Percentiles rank a stretch among this genome's conserved stretches.
These are phyloP conservation scores for Sclerotiophoma versabilis DNA, from an alignment of 2,329 filamentous ascomycete genomes.

Conservation along the genomic window DNA sequence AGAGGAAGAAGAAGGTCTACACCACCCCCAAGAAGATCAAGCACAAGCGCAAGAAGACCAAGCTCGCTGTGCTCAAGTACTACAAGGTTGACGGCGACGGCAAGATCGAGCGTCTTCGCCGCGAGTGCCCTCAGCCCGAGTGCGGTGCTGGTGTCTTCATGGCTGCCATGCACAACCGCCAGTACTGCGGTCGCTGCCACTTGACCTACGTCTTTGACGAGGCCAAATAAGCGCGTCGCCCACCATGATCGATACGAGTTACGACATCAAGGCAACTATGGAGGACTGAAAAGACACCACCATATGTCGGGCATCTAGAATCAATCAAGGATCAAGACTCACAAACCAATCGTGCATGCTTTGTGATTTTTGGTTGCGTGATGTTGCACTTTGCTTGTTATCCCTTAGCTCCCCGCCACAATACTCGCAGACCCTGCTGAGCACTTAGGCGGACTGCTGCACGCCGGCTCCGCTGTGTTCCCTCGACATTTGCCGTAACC, in stretches of 20 bases:
- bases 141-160: slow-evolving; percentile 99
- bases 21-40: slow-evolving; percentile 99
- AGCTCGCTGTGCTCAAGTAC: slow-evolving; percentile 99
- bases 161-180: slow-evolving; percentile 99
- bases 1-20: slow-evolving; percentile 99
- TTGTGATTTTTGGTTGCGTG: neutral
- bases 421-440: neutral
- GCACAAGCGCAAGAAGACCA: slow-evolving; percentile 99
- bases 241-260: slow-evolving; percentile 34
- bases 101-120: slow-evolving; percentile 98
- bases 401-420: neutral
- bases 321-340: slow-evolving; percentile 36
- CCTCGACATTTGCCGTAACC: slow-evolving; percentile 1
- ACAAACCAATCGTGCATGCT: neutral
- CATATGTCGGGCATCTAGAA: slow-evolving; percentile 36
- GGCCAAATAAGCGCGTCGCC: slow-evolving; percentile 58
- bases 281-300: slow-evolving; percentile 33
- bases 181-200: slow-evolving; percentile 86
- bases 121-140: slow-evolving; percentile 86
- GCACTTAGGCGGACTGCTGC: neutral
- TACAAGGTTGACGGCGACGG: slow-evolving; percentile 99
- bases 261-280: slow-evolving; percentile 35
- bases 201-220: slow-evolving; percentile 76
- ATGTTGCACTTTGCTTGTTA: neutral
- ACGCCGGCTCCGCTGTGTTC: slow-evolving; percentile 10